phyloP scores from a whole-genome alignment of 345 rosid genomes.

The Erysimum cheiranthoides region DNA sequence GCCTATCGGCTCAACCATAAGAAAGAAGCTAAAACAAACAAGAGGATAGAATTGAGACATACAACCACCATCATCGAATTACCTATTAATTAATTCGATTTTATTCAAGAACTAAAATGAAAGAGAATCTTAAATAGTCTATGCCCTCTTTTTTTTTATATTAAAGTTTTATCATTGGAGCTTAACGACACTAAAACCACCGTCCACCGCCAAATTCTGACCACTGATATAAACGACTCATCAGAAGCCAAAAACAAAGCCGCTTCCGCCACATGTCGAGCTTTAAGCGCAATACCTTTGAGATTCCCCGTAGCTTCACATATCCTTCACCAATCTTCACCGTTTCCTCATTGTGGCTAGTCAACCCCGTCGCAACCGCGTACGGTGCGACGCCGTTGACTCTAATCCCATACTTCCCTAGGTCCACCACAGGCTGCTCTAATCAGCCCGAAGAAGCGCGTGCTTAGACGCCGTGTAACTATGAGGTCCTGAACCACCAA shows the following conservation, averaged over 20 bases:
- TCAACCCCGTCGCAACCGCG: conserved; percentile 69
- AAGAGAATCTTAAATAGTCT: neutral
- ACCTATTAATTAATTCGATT: neutral
- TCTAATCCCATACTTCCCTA: conserved; percentile 77
- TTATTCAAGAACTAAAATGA: neutral
- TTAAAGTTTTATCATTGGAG: too few relatives aligned
- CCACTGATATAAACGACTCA: conserved; percentile 79
- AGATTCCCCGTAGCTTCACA: conserved; percentile 48
- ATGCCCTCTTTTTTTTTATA: too few relatives aligned
- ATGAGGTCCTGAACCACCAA: conserved; percentile 69
- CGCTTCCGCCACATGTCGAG: conserved; percentile 74
- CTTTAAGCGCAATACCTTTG: conserved; percentile 70
- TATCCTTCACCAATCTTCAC: conserved; percentile 55
- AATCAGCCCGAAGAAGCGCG: conserved; percentile 67
- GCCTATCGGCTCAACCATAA: too few relatives aligned
- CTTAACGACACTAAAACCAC: conserved; percentile 67
- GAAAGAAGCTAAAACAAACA: too few relatives aligned
- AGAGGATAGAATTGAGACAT: neutral
- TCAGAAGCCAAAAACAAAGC: conserved; percentile 90
- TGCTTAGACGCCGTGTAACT: conserved; percentile 75
- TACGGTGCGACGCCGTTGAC: conserved; percentile 79
- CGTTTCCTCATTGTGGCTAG: conserved; percentile 52
- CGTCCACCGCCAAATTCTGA: conserved; percentile 79
- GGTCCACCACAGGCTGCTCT: conserved; percentile 68
- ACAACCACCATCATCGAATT: neutral